phyloP scores from a whole-genome alignment of 2,329 filamentous ascomycete species.

The Cladorrhinum sp. region DNA sequence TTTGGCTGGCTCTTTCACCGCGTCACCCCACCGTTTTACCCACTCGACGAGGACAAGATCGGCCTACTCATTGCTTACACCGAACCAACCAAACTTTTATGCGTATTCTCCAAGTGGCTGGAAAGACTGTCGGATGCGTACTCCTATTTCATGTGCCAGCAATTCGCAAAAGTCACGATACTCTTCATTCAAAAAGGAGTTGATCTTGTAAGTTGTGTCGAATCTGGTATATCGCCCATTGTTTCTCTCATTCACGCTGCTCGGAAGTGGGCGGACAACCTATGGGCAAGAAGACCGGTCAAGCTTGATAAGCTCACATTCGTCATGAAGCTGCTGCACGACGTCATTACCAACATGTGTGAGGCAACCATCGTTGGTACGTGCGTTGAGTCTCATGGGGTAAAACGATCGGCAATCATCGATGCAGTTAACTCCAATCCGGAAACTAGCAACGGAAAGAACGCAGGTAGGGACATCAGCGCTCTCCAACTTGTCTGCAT shows the following conservation, averaged over 20 bases:
- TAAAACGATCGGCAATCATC: slow-evolving; percentile 11
- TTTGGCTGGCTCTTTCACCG: not conserved
- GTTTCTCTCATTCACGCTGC: not conserved
- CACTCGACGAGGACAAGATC: not conserved
- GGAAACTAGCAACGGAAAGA: not conserved
- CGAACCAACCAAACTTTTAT: not conserved
- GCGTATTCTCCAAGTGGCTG: not conserved
- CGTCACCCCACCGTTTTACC: not conserved
- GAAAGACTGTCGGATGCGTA: not conserved
- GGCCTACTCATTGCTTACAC: not conserved
- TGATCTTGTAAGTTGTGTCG: slow-evolving; percentile 2
- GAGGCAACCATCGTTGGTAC: slow-evolving; percentile 8
- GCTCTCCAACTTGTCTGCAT: slow-evolving; percentile 12
- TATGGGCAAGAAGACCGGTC: not conserved
- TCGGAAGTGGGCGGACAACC: not conserved
- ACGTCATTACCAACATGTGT: slow-evolving; percentile 7
- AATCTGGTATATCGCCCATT: slow-evolving; percentile 1
- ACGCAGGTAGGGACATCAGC: not conserved
- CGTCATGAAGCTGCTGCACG: not conserved
- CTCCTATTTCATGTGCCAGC: not conserved
- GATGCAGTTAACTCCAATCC: not conserved
- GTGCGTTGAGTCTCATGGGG: no score
- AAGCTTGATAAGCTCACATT: not conserved
- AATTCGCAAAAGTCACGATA: not conserved
- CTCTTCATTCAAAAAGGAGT: slow-evolving; percentile 5